These are phyloP conservation scores for Sungouiozyma ichnusensis DNA, from an alignment of 805 yeast genomes.

Conservation along the genomic window DNA sequence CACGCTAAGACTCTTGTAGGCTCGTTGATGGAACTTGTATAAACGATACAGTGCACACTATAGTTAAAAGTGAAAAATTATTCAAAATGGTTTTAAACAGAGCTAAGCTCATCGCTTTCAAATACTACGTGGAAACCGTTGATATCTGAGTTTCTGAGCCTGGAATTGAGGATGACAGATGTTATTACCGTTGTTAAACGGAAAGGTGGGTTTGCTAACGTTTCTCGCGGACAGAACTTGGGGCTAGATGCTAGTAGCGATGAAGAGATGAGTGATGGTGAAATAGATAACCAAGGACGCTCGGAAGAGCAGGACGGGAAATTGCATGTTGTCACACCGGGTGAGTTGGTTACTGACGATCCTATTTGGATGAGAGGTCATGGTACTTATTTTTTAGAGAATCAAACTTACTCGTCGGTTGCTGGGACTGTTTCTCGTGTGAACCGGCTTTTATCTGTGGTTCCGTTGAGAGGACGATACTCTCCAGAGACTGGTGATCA, in stretches of 20 bases:
- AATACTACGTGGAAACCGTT: too few relatives aligned
- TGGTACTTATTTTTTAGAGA: conserved; percentile 77
- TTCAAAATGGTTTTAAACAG: too few relatives aligned
- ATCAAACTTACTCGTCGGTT: conserved; percentile 76
- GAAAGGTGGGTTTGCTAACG: conserved; percentile 20
- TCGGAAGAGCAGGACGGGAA: conserved; percentile 3
- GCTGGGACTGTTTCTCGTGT: conserved; percentile 86
- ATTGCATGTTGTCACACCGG: conserved; percentile 70
- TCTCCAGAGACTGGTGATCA: conserved; percentile 96
- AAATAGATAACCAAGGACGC: conserved; percentile 19
- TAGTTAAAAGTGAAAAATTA: background rate
- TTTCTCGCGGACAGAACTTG: conserved; percentile 6
- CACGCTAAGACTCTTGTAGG: too few relatives aligned
- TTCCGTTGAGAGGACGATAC: conserved; percentile 79
- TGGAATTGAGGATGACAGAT: conserved; percentile 14
- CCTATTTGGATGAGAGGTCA: conserved; percentile 98
- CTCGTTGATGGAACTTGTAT: background rate
- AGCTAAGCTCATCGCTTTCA: background rate
- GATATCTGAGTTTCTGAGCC: background rate
- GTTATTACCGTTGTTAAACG: conserved; percentile 22
- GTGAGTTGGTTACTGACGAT: conserved; percentile 91
- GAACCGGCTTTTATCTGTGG: conserved; percentile 74
- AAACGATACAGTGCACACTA: background rate
- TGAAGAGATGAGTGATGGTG: conserved; percentile 21
- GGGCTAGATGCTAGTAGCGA: conserved; percentile 12